Evolutionary conservation across 106 monocot genomes (phyloP), one percentile per base, ranked within the genome.

Genomic region (Dendrobium chrysotoxum): DNA sequence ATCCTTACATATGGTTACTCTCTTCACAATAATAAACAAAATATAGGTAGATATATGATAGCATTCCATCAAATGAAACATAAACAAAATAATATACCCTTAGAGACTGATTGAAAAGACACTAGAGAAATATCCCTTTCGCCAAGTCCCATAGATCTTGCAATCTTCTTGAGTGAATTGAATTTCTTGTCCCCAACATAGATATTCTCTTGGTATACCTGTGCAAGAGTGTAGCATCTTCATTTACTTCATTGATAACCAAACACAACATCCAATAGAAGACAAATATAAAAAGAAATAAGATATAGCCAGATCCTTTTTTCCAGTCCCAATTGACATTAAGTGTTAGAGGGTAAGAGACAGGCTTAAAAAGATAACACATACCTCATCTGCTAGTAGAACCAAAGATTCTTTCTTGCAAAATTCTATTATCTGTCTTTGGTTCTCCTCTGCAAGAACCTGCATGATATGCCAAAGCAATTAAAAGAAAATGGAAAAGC

Each of bases 191-290:
- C 79, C 13, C 90, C 91, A 39, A 89, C 92, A 84, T 97, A 97
- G 23, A 97, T 82, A 75, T 97, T 97, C 80, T 97, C 92, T 89
- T 97, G 97, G 82, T 97, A 97, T 53, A 97, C 97, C 97, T 97
- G 77, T 18, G 44, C 85, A 72, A 50, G n/a, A 42, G 74, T 20
- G 41, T 42, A 38, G 4, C 35, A 38, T 38, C 13, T 71, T 71
- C 13, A 71, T 71, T 38, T 65, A 65, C 13, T 50, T 11, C 13
- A 65, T 23, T 65, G 64, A 65, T 65, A 65, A 65, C n/a, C 26
- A 65, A 26, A 65, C 64, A 25, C 11, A 11, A 26, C 64, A 65
- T 70, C 61, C n/a, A 61, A 23, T 23, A 61, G 23, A 61, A 61
- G 7, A 61, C 7, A 61, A 61, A 21, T 61, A 8, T 0, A 61